These are phyloP conservation scores for Tripidium arundinaceum DNA, from an alignment of 202 grass and related monocot genomes.

Conservation along the genomic window DNA sequence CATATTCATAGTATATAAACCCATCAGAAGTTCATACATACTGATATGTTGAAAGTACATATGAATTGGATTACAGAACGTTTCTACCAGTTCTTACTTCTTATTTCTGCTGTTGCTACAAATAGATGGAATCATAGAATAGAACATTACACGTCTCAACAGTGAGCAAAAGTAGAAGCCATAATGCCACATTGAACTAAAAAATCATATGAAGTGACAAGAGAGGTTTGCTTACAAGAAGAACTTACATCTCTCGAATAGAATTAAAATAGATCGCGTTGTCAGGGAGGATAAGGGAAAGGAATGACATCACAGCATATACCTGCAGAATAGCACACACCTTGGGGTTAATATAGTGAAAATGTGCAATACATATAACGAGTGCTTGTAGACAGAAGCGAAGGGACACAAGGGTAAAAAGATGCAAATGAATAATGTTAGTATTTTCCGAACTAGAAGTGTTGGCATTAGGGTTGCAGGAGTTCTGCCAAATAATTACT, in stretches of 20 bases:
- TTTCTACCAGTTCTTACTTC: not conserved
- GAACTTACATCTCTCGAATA: constrained; percentile 86
- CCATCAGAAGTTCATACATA: not conserved
- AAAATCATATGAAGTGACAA: not conserved
- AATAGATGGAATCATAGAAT: not conserved
- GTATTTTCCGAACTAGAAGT: not conserved
- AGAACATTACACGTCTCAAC: not conserved
- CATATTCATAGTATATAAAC: not conserved
- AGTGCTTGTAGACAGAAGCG: not conserved
- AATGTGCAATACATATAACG: not conserved
- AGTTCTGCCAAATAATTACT: not conserved
- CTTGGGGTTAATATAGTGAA: not conserved
- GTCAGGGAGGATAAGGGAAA: constrained; percentile 61
- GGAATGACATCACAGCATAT: constrained; percentile 88
- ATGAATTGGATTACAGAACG: not conserved
- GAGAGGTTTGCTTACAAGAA: not conserved
- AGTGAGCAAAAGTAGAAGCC: constrained; percentile 1
- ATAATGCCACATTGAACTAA: not conserved
- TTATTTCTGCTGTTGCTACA: not conserved
- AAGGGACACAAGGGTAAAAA: not conserved
- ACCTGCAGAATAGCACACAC: constrained; percentile 49
- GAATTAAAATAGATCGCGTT: constrained; percentile 86
- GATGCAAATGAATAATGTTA: not conserved
- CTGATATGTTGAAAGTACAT: not conserved
- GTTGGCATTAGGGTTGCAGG: not conserved